Evolutionary conservation across 208 protist species (phyloP).

Genomic region (Lotmaria passim): DNA sequence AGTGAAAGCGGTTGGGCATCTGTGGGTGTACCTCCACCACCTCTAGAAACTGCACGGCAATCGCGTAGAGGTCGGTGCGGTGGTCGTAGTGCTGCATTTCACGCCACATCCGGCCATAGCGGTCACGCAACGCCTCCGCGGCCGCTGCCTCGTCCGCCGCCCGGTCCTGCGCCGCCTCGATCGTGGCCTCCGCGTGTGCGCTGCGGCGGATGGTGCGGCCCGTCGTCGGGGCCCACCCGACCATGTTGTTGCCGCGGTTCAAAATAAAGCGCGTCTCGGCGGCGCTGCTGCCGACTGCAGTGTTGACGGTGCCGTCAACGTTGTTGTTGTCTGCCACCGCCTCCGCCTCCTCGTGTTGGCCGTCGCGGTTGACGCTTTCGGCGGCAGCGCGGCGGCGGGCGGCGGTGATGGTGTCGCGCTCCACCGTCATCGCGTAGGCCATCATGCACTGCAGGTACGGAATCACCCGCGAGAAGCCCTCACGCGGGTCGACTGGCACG

Average conservation of each 20-base stretch:
- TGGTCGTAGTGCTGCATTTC: constrained; percentile 34
- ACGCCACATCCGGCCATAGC: constrained; percentile 39
- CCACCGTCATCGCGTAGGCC: constrained; percentile 17
- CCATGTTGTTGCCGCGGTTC: constrained; percentile 46
- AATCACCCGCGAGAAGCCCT: constrained; percentile 48
- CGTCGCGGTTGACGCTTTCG: constrained; percentile 1
- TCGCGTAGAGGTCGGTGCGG: constrained; percentile 43
- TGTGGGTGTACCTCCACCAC: constrained; percentile 57
- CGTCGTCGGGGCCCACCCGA: constrained; percentile 33
- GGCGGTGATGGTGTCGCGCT: constrained; percentile 22
- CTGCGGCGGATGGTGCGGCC: constrained; percentile 17
- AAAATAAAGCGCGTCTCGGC: constrained; percentile 25
- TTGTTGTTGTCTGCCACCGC: background rate
- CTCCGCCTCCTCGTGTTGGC: background rate
- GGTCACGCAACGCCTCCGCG: constrained; percentile 22
- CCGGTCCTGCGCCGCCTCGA: constrained; percentile 1
- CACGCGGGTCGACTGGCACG: constrained; percentile 49
- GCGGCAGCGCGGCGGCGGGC: constrained; percentile 4
- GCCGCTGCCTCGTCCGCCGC: constrained; percentile 4
- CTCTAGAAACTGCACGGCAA: constrained; percentile 70
- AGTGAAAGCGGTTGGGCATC: constrained; percentile 69
- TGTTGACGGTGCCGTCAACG: background rate
- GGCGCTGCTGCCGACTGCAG: background rate
- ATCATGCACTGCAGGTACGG: constrained; percentile 63
- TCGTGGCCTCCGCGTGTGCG: constrained; percentile 5